Evolutionary conservation across 306 rosid genomes (phyloP), one percentile per base, ranked within the genome.

Genomic region (Gillenia trifoliata): DNA sequence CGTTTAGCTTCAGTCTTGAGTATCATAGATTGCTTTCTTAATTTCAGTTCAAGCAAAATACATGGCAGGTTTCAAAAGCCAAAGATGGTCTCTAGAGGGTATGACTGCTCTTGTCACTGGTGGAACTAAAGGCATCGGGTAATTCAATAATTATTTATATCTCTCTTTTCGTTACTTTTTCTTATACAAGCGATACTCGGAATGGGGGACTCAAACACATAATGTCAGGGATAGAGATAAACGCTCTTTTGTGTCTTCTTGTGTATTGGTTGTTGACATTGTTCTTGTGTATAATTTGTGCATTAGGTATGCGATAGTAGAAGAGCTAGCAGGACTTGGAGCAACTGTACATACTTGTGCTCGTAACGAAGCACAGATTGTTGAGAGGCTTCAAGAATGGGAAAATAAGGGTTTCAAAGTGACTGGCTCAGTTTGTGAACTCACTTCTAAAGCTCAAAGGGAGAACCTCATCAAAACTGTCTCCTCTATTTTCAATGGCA

Each of bases 41-140:
- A 34, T 45, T 45, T 45, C 19, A 12, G 19, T 12, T 45, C 49
- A 43, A 52, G 59, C 25, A 52, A 52, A 52, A 6, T 52, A 52
- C 59, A 52, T 52, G 26, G 59, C 59, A 54, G 26, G 31, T 65
- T 65, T 65, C 31, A 22, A 65, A 5, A 34, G 50, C 28, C 31
- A 61, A 25, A 79, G 86, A 79, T 82, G 88, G 86, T 72, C 75
- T n/a, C 88, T 79, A 3, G 41, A 78, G 52, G 86, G 86, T 4
- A 73, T 43, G 81, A 84, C 82, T 3, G 85, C 83, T 23, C 88
- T 83, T 3, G 81, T 84, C 49, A 84, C 88, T 9, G 85, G 88
- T 22, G 83, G 88, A 34, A 77, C 79, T 19, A 52, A 64, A 23
- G 88, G 88, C 70, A 81, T 78, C 3, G 88, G 88, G 85, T 84